Conservation (phyloP, 129 eudicot species). For the Saussurea involucrata region DNA sequence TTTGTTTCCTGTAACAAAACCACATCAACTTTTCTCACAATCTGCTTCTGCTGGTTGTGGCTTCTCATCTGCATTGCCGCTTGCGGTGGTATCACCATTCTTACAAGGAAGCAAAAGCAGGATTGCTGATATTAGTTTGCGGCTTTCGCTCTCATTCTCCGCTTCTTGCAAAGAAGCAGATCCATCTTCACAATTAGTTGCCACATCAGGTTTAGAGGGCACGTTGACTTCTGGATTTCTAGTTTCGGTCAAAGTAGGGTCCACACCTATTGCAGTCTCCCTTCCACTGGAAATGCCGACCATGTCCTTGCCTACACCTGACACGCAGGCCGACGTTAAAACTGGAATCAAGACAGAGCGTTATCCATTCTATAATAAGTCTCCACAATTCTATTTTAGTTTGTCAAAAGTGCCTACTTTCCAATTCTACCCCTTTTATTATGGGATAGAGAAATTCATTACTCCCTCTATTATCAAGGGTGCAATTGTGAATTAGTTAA, state of each 20-base stretch:
- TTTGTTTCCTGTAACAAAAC: not conserved
- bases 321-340: conserved; percentile 1
- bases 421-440: not conserved
- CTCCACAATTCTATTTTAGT: not conserved
- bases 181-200: not conserved
- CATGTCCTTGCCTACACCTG: conserved; percentile 58
- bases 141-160: conserved; percentile 16
- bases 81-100: conserved; percentile 9
- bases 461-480: not conserved
- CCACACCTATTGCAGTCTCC: conserved; percentile 24
- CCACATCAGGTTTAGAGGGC: conserved; percentile 38
- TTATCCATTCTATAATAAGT: not conserved
- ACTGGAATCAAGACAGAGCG: not conserved
- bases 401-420: not conserved
- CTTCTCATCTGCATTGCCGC: conserved; percentile 7
- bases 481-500: not conserved
- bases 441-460: not conserved
- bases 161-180: conserved; percentile 31
- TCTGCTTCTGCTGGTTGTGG: conserved; percentile 33
- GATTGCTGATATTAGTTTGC: conserved; percentile 13
- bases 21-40: conserved; percentile 22
- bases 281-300: conserved; percentile 34
- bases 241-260: conserved; percentile 13
- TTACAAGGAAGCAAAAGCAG: conserved; percentile 29
- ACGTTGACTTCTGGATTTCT: conserved; percentile 19